Evolutionary conservation across 1,139 yeast genomes (phyloP), one percentile per base, ranked within the genome.

Genomic region (Protomyces macrosporus): DNA sequence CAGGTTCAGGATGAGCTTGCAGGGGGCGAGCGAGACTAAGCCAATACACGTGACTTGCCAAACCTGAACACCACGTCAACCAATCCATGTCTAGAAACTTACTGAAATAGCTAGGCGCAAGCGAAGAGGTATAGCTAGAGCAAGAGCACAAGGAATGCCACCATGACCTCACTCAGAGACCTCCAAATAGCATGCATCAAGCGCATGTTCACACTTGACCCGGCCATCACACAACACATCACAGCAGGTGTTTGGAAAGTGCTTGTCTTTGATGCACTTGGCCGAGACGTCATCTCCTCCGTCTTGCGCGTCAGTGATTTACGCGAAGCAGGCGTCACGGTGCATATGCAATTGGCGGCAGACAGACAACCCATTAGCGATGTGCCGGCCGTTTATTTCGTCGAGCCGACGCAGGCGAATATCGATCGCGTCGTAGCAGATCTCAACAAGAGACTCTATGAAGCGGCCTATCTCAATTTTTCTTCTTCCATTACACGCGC

Each of bases 381-480:
- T 71, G 98, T 91, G 6, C 97, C 98, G 0, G 98, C 85, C 3
- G 84, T 95, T 56, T 93, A 95, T 75, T 91, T 95, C 71, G 85
- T 93, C 54, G 88, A 88, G 66, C 98, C 98, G 3, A 88, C 95
- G 0, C 77, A 81, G 45, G 91, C 84, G 61, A 95, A 93, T 72
- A 79, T 93, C 56, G 76, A 82, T 54, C 72, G 76, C 34, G 87
- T 93, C 45, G 81, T 90, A 23, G 82, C 83, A 58, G 98, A 95
- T 72, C 76, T 95, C 66, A 81, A 82, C 45, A 78, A 77, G 56
- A 95, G 89, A 67, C 84, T 85, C 68, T 93, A 95, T 73, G 89
- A 90, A 53, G 82, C 84, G 53, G 86, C 82, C 71, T 90, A 89
- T 71, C 81, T 95, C 73, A 93, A 95, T 73, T 93, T 95, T 76